Percentiles rank a stretch among this genome's conserved stretches.
phyloP scores from a whole-genome alignment of 306 rosid genomes.

The Cucurbita argyrosperma region DNA sequence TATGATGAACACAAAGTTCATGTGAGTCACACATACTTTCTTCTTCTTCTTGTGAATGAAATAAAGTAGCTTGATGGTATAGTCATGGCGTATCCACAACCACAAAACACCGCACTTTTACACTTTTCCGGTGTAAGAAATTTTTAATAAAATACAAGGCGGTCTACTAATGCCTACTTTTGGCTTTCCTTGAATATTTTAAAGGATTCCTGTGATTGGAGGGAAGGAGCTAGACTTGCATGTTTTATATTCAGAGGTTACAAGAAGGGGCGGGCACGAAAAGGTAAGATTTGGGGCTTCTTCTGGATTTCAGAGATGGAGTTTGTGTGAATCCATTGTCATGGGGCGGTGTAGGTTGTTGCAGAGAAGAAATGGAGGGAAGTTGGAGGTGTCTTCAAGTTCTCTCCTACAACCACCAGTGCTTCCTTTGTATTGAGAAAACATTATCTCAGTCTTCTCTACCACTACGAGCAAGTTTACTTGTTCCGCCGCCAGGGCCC shows the following conservation, averaged over 20 bases:
- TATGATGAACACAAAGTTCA: constrained; percentile 60
- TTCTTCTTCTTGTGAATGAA: too few species aligned
- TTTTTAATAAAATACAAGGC: too few species aligned
- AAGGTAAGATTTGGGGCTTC: constrained; percentile 30
- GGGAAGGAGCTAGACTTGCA: constrained; percentile 95
- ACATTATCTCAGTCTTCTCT: constrained; percentile 69
- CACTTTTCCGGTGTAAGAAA: not conserved
- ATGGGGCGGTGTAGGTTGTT: constrained; percentile 41
- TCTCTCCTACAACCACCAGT: constrained; percentile 81
- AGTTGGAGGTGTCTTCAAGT: constrained; percentile 68
- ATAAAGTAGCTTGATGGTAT: not conserved
- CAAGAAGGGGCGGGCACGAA: constrained; percentile 77
- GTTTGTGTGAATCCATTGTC: not conserved
- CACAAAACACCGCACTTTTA: not conserved
- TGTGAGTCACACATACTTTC: constrained; percentile 24
- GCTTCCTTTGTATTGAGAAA: constrained; percentile 87
- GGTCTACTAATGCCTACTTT: not conserved
- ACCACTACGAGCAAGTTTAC: constrained; percentile 79
- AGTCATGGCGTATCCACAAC: not conserved
- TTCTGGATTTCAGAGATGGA: not conserved
- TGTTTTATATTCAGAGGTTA: constrained; percentile 70
- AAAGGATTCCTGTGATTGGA: constrained; percentile 95
- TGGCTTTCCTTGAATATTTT: not conserved
- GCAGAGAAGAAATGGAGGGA: constrained; percentile 99
- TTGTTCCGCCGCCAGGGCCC: constrained; percentile 56